Evolutionary conservation across 345 rosid species (phyloP).

Genomic region (Crucihimalaya himalaica): DNA sequence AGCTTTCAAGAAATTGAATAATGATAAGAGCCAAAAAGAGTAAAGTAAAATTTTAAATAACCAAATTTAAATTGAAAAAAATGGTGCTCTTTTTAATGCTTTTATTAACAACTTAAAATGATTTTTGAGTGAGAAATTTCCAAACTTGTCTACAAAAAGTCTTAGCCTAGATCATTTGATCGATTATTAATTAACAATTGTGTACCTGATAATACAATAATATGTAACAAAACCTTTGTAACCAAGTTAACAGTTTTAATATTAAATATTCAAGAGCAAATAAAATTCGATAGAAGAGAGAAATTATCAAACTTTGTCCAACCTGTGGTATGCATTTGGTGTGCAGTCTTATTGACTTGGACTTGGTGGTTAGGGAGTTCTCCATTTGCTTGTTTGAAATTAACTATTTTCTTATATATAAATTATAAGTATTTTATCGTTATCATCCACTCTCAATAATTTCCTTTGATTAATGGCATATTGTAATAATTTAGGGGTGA

Average conservation of each 20-base stretch:
- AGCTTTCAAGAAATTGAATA: constrained; percentile 42
- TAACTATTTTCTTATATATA: constrained; percentile 6
- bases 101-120: constrained; percentile 12
- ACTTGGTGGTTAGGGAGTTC: constrained; percentile 39
- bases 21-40: constrained; percentile 31
- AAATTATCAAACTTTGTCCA: constrained; percentile 32
- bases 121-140: constrained; percentile 40
- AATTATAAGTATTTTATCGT: neutral
- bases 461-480: neutral
- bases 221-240: neutral
- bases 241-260: neutral
- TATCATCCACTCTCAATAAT: constrained; percentile 3
- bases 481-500: constrained; percentile 9
- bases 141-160: constrained; percentile 28
- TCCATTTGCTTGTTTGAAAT: constrained; percentile 19
- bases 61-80: neutral
- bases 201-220: neutral
- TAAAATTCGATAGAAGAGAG: constrained; percentile 4
- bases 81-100: neutral
- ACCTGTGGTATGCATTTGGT: constrained; percentile 42
- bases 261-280: neutral
- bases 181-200: constrained; percentile 3
- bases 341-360: constrained; percentile 34
- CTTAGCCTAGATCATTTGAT: constrained; percentile 15
- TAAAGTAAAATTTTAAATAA: neutral